A percentile compares a stretch with the other conserved stretches of the same genome.
phyloP scores from a whole-genome alignment of 2,329 filamentous ascomycete genomes.

The Colletotrichum tropicale region DNA sequence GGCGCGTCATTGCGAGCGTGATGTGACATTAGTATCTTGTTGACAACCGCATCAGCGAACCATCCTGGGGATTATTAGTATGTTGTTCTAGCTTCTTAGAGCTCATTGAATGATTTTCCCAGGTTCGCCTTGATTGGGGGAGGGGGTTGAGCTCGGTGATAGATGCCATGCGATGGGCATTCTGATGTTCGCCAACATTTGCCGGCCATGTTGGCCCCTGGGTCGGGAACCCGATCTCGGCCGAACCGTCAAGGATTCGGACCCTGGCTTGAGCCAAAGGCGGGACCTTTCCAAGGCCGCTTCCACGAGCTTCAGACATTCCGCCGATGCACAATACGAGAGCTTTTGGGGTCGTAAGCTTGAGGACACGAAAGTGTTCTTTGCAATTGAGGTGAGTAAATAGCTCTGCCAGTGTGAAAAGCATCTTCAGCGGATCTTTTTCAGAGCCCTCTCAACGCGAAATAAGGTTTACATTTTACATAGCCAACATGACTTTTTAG shows the following conservation, averaged over 20 bases:
- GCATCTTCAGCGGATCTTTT: background rate
- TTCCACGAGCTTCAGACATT: background rate
- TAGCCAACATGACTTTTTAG: too few relatives aligned
- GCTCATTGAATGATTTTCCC: background rate
- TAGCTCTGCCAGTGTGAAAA: background rate
- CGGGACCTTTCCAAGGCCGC: background rate
- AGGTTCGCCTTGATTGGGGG: background rate
- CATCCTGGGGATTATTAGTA: background rate
- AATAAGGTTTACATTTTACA: background rate
- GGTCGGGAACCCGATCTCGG: background rate
- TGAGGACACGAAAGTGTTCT: background rate
- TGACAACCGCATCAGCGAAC: background rate
- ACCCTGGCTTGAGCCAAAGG: background rate
- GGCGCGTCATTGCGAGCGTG: background rate
- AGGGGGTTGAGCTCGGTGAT: background rate
- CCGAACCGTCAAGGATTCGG: background rate
- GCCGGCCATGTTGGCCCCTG: background rate
- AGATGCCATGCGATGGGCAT: background rate
- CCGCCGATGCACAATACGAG: background rate
- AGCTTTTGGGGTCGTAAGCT: background rate
- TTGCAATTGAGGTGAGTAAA: background rate
- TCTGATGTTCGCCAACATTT: background rate
- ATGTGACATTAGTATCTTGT: background rate
- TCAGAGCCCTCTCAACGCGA: background rate
- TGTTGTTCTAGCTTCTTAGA: background rate